phyloP scores from a whole-genome alignment of 116 monocot genomes.

The Iris pallida region DNA sequence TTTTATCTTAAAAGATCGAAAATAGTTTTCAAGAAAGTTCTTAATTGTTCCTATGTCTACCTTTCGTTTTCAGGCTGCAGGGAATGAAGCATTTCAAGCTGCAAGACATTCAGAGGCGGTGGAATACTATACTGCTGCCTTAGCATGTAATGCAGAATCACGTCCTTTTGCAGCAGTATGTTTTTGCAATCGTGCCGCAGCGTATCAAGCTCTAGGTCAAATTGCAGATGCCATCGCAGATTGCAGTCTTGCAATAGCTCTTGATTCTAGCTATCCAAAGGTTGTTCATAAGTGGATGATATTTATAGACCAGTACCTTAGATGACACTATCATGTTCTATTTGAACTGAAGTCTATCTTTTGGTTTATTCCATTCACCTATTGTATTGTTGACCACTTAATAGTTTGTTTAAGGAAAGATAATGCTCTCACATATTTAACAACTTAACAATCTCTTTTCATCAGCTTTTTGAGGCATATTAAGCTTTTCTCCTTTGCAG shows the following conservation, averaged over 20 bases:
- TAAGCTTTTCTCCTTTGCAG: too few species aligned
- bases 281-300: slow-evolving; percentile 20
- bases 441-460: too few species aligned
- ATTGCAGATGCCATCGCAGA: slow-evolving; percentile 92
- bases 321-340: background rate
- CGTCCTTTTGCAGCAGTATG: slow-evolving; percentile 80
- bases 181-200: slow-evolving; percentile 95
- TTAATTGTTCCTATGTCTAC: background rate
- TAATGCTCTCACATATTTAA: too few species aligned
- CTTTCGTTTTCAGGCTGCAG: background rate
- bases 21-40: too few species aligned
- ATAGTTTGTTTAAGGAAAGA: too few species aligned
- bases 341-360: background rate
- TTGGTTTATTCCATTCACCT: background rate
- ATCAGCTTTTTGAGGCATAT: too few species aligned
- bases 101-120: too few species aligned
- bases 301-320: background rate
- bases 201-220: slow-evolving; percentile 87
- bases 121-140: too few species aligned
- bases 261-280: slow-evolving; percentile 78
- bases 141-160: slow-evolving; percentile 47
- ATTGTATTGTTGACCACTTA: background rate
- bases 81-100: too few species aligned
- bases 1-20: too few species aligned
- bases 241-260: slow-evolving; percentile 85